Percentiles rank a stretch among this genome's conserved stretches.
These are phyloP conservation scores for Lagenidium giganteum DNA, from an alignment of 352 stramenopile species.

Conservation along the genomic window DNA sequence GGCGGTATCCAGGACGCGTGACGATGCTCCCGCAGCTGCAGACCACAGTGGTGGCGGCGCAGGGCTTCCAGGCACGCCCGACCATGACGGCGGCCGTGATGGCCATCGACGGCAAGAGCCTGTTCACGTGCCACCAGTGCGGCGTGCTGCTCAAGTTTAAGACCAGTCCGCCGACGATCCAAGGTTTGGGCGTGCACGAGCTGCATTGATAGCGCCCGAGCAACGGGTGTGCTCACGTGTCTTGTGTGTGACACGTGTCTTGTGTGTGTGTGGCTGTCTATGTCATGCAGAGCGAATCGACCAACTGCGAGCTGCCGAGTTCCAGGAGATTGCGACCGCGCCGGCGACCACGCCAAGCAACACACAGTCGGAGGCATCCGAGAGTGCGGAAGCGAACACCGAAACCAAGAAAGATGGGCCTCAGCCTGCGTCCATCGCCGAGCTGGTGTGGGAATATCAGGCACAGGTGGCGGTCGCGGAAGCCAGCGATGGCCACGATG, in stretches of 20 bases:
- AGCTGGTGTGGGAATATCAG: conserved; percentile 22
- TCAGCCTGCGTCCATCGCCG: conserved; percentile 16
- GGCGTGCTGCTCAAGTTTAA: conserved; percentile 69
- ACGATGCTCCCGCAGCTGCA: conserved; percentile 11
- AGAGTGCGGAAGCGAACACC: too few species aligned
- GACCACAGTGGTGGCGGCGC: conserved; percentile 5
- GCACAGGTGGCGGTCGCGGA: conserved; percentile 1
- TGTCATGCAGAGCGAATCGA: too few species aligned
- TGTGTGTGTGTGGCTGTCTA: too few species aligned
- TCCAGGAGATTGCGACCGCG: too few species aligned
- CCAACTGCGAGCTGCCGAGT: too few species aligned
- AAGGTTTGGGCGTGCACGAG: conserved; percentile 23
- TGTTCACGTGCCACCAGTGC: conserved; percentile 75
- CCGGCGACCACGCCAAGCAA: conserved; percentile 9
- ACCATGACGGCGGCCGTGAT: conserved; percentile 18
- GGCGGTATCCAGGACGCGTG: too few species aligned
- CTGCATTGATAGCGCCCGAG: too few species aligned
- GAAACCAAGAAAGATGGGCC: neutral
- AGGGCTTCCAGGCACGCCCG: conserved; percentile 13
- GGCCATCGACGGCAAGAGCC: conserved; percentile 68
- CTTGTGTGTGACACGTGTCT: too few species aligned
- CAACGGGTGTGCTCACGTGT: neutral
- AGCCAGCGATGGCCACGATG: neutral
- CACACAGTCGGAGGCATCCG: too few species aligned
- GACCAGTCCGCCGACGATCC: conserved; percentile 49